Base-by-base conservation (phyloP, 164 flowering plant genomes). In the Dillenia suffruticosa region DNA sequence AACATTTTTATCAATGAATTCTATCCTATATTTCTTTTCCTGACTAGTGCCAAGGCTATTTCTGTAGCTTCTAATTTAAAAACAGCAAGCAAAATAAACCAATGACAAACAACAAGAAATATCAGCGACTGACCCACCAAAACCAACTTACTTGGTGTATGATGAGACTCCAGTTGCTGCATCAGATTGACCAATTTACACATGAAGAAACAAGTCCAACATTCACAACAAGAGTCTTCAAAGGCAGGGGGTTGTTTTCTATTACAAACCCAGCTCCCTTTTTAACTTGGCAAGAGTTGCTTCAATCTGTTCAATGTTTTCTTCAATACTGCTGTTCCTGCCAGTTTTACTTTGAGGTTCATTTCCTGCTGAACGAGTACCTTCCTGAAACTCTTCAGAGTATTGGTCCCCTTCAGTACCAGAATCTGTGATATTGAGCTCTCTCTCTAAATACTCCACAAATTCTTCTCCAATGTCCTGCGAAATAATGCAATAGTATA, bases 381-480 rank as follows among this genome's bases (percentile, higher is more conserved):
- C 65, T 16, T 72, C 58, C 6, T 16, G 16, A 15, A 75, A 12
- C 51, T 58, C 70, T 57, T 63, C 70, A 53, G 64, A 63, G 12
- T 44, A 66, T 48, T 62, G 66, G 14, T 66, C 70, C 14, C 48
- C 65, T 47, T 76, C 70, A 11, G 2, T 58, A 9, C 73, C 79
- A 40, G 70, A 26, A 54, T 90, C 94, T 40, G 71, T 70, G 48
- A 93, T 84, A 79, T 84, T 93, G 59, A 93, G 83, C 71, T 89
- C 98, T 68, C 89, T 93, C 83, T 93, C 98, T 48, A 93, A 76
- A 69, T 86, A 93, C 62, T 93, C 98, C 57, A 93, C 96, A 75
- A 93, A 89, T 62, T 90, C 98, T 77, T 90, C 98, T 43, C 98
- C 98, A 44, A 93, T 87, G 52, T 84, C 98, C 98, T 93, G 84